Evolutionary conservation across 805 yeast species (phyloP).

Genomic region (Yamadazyma laniorum): DNA sequence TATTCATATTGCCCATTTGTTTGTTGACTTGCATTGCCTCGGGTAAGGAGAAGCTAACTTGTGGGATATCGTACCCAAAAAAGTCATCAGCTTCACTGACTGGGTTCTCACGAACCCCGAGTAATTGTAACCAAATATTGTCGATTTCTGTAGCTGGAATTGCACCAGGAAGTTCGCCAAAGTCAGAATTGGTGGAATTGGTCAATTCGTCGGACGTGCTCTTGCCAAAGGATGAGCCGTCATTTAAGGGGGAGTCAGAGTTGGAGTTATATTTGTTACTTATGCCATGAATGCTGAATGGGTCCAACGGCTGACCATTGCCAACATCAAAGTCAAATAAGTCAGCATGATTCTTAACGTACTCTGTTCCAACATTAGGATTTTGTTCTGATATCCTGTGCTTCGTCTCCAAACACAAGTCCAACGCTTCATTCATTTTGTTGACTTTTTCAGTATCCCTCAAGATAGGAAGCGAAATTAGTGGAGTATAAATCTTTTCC

Average conservation of each 20-base stretch:
- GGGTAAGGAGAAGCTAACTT: background rate
- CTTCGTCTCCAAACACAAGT: constrained; percentile 8
- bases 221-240: background rate
- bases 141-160: constrained; percentile 2
- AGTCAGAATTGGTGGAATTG: background rate
- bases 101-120: constrained; percentile 1
- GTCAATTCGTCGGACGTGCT: background rate
- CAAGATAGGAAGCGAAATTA: constrained; percentile 5
- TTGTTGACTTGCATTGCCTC: background rate
- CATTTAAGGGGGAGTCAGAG: background rate
- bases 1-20: background rate
- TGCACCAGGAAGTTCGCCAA: background rate
- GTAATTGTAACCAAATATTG: constrained; percentile 8
- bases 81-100: background rate
- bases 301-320: too few species aligned
- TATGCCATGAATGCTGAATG: too few species aligned
- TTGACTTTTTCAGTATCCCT: constrained; percentile 3
- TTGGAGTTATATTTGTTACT: background rate
- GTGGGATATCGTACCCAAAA: constrained; percentile 2
- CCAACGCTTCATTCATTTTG: constrained; percentile 5
- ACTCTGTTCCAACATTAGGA: background rate
- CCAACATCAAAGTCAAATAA: background rate
- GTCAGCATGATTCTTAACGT: constrained; percentile 3
- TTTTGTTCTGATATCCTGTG: background rate
- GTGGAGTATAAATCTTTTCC: background rate